Percentiles rank a stretch among this genome's conserved stretches.
phyloP scores from a whole-genome alignment of 345 rosid genomes.

The Reutealis trisperma region DNA sequence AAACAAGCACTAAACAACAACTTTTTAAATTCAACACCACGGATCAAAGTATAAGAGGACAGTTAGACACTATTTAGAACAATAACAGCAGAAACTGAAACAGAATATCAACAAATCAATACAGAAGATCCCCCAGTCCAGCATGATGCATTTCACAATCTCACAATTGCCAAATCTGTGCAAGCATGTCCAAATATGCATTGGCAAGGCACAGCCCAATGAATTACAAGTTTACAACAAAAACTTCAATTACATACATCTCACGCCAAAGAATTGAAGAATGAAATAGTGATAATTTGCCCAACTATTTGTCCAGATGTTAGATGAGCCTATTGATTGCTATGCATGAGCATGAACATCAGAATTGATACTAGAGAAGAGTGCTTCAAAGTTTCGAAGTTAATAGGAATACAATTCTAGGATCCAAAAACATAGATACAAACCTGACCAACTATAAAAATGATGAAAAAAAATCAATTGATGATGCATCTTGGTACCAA shows the following conservation, averaged over 20 bases:
- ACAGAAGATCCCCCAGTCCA: neutral
- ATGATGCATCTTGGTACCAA: neutral
- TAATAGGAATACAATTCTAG: neutral
- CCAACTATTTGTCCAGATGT: neutral
- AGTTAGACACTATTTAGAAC: neutral
- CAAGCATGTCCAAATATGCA: neutral
- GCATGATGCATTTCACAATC: neutral
- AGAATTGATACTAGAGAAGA: neutral
- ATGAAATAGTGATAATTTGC: neutral
- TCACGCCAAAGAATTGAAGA: too few relatives aligned
- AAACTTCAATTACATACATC: neutral
- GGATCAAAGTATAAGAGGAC: neutral
- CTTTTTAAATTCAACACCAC: too few relatives aligned
- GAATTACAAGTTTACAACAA: neutral
- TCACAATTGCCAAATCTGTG: neutral
- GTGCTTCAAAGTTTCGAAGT: neutral
- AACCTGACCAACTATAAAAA: neutral
- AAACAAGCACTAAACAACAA: too few relatives aligned
- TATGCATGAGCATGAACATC: neutral
- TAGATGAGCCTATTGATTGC: neutral
- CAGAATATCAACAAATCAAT: neutral
- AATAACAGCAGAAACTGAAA: neutral
- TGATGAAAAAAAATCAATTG: neutral
- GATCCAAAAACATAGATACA: neutral
- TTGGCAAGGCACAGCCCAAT: neutral